A percentile compares a stretch with the other conserved stretches of the same genome.
Evolutionary conservation across 2,329 filamentous ascomycete genomes (phyloP).

Genomic region (Penicillium sp.): DNA sequence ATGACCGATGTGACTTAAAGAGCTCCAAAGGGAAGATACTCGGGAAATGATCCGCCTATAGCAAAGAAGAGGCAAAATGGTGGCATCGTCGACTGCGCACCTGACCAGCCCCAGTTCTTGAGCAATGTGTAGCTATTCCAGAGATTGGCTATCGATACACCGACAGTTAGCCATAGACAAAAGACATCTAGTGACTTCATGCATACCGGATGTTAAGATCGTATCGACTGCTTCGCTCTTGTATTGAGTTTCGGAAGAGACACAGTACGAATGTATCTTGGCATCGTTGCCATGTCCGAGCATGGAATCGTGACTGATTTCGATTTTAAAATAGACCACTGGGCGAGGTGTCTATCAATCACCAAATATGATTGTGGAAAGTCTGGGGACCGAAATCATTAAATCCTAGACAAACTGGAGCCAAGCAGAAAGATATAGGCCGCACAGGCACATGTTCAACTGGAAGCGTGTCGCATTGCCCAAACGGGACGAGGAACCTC

Average conservation of each 20-base stretch:
- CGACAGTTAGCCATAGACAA: too few species aligned
- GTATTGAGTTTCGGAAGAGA: background rate
- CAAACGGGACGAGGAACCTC: background rate
- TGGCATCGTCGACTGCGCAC: background rate
- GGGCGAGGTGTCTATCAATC: background rate
- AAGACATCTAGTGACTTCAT: too few species aligned
- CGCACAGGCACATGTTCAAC: background rate
- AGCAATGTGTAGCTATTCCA: too few species aligned
- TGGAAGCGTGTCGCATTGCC: background rate
- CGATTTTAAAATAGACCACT: background rate
- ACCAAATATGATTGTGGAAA: too few species aligned
- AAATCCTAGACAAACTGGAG: too few species aligned
- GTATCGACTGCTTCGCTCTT: too few species aligned
- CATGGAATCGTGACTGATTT: background rate
- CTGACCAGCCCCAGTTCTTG: too few species aligned
- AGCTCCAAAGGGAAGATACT: background rate
- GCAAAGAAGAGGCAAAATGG: background rate
- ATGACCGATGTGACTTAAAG: background rate
- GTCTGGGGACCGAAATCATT: too few species aligned
- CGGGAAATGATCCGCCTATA: background rate
- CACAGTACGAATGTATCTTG: background rate
- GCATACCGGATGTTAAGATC: too few species aligned
- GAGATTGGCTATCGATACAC: too few species aligned
- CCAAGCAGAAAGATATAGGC: background rate
- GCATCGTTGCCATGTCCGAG: background rate